A percentile compares a stretch with the other conserved stretches of the same genome.
Evolutionary conservation across 352 stramenopile genomes (phyloP).

Genomic region (Achlya hypogyna): DNA sequence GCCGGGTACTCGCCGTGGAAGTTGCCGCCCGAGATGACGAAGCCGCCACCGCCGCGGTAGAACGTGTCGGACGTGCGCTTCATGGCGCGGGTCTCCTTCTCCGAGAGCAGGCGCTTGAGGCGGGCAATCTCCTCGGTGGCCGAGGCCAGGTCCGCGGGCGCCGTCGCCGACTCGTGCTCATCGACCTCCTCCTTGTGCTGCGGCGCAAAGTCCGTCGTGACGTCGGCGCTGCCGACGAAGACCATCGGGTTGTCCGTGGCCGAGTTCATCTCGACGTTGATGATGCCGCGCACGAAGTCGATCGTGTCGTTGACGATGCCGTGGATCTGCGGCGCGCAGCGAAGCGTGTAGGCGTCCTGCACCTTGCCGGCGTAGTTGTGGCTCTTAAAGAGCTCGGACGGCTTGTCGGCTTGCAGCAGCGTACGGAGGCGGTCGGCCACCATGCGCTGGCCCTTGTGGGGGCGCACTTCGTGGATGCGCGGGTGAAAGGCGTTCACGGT

Average conservation of each 20-base stretch:
- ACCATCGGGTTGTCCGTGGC: slow-evolving; percentile 88
- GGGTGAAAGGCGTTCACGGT: slow-evolving; percentile 85
- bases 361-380: slow-evolving; percentile 86
- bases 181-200: slow-evolving; percentile 22
- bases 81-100: slow-evolving; percentile 43
- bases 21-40: slow-evolving; percentile 86
- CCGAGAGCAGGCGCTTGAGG: slow-evolving; percentile 46
- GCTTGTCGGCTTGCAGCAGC: slow-evolving; percentile 62
- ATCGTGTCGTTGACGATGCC: slow-evolving; percentile 84
- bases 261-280: slow-evolving; percentile 87
- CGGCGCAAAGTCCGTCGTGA: slow-evolving; percentile 50
- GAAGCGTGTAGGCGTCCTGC: slow-evolving; percentile 85
- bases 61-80: slow-evolving; percentile 80
- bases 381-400: slow-evolving; percentile 77
- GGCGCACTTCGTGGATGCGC: slow-evolving; percentile 76
- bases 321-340: slow-evolving; percentile 84
- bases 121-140: slow-evolving; percentile 72
- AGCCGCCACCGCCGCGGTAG: slow-evolving; percentile 60
- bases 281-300: slow-evolving; percentile 70
- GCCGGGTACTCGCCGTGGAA: slow-evolving; percentile 87
- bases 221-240: slow-evolving; percentile 58
- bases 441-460: slow-evolving; percentile 67
- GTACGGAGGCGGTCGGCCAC: slow-evolving; percentile 74
- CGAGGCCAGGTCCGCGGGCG: slow-evolving; percentile 52
- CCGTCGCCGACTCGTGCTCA: slow-evolving; percentile 24